Base-by-base conservation (phyloP, 768 basidiomycete species). In the Floccularia luteovirens region DNA sequence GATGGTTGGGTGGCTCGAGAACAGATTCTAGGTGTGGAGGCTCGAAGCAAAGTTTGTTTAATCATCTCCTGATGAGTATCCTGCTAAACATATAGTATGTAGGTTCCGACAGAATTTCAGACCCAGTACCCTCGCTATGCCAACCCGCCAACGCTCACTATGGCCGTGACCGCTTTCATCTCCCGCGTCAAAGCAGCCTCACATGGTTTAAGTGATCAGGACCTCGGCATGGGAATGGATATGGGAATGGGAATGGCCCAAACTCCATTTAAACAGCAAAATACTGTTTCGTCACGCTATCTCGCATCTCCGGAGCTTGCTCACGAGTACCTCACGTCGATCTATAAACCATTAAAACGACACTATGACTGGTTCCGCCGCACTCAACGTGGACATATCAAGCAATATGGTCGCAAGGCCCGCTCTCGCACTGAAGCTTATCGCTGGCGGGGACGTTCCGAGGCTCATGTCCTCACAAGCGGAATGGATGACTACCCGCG, bases 401-500 rank as follows among this genome's bases (percentile, higher is more conserved):
- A 89, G 54, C 89, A 90, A 54, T 98, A 90, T 56, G 78, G 75
- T 2, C 75, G 93, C 24, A 75, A 74, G 41, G 82, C 90, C 2
- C 77, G 84, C n/a, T 89, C 88, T n/a, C 70, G 83, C 38, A 79
- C 79, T 1, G 92, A 97, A 59, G 92, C 76, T 1, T 98, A 96
- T 63, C 75, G 93, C 24, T 98, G 93, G 94, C 77, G 94, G 23
- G 93, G 93, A 21, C 71, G 93, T 30, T 86, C 89, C 5, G 74
- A 81, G 51, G 71, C 72, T 20, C 91, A 94, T 59, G 85, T 98
- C 27, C 64, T 98, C 42, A 96, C 94, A 0, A 90, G 86, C 51
- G 93, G 93, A 1, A 82, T 98, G 80, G 93, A 98, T 56, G 93
- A 98, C 60, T 97, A 93, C 59, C 93, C 93, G 8, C 75, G 93